Evolutionary conservation across 1,284 basidiomycete species (phyloP), one percentile per base, ranked within the genome.

Genomic region (Moniliophthora roreri): DNA sequence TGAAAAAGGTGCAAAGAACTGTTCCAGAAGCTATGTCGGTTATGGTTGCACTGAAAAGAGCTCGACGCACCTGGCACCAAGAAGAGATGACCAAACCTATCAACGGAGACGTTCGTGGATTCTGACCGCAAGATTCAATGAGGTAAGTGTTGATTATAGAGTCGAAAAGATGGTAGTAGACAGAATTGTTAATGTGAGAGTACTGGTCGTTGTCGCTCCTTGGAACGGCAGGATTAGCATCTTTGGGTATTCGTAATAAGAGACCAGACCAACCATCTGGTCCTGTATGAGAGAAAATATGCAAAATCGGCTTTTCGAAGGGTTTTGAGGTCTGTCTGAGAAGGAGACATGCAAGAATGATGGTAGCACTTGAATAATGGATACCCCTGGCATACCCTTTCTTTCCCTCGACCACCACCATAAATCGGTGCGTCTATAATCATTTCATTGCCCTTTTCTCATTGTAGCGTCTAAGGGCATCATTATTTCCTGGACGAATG

Each of bases 151-250:
- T 91, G 66, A 90, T 73, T 60, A 89, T 72, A 5, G 87, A 87
- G 69, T 90, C 88, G 65, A 90, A 87, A 50, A 89, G 76, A 62
- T 87, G 85, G 64, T 89, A 88, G 67, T 89, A 91, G n/a, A 89
- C 70, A 0, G 85, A 77, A 67, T 91, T 91, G 69, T 91, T 91
- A 59, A 90, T 71, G 58, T 91, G 88, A 6, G 80, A 77, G 63
- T 91, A 91, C 61, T 89, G 87, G 70, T 91, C 89, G 60, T 91
- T 91, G 72, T 91, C 89, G 60, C 80, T 87, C 87, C 88, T 85
- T 69, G 36, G 45, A 21, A 20, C 40, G n/a, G 41, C 42, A 13
- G 21, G 13, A 28, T 6, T 40, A n/a, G 36, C 26, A 20, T n/a
- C n/a, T n/a, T n/a, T n/a, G 18, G 39, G 41, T 38, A 21, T 42